Percentiles rank a stretch among this genome's conserved stretches.
These are phyloP conservation scores for Phytophthora cryptogea DNA, from an alignment of 352 stramenopile species.

Conservation along the genomic window DNA sequence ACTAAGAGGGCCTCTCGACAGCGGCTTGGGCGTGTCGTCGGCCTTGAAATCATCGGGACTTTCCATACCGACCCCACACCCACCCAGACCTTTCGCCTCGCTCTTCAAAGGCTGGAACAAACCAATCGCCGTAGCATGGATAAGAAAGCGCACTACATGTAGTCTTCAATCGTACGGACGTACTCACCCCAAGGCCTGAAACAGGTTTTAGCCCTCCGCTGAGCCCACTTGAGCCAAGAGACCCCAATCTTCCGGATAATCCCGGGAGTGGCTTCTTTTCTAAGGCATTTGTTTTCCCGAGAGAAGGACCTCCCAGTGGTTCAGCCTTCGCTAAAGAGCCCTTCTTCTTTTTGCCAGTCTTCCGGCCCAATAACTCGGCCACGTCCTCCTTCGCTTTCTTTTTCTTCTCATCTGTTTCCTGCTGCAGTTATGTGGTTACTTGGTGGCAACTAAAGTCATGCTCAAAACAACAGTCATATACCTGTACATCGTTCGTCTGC, in stretches of 20 bases:
- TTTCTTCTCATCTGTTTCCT: constrained; percentile 78
- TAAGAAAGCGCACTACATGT: not conserved
- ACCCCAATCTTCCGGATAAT: constrained; percentile 42
- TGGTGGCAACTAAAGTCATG: not conserved
- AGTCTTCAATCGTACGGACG: not conserved
- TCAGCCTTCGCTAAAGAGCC: constrained; percentile 43
- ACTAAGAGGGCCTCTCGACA: constrained; percentile 59
- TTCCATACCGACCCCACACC: constrained; percentile 5
- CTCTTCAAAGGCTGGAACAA: constrained; percentile 36
- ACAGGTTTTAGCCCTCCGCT: constrained; percentile 46
- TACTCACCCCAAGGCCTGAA: constrained; percentile 53
- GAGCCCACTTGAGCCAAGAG: constrained; percentile 31
- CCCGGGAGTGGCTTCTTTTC: constrained; percentile 78
- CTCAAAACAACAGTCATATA: constrained; percentile 9
- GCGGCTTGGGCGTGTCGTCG: constrained; percentile 25
- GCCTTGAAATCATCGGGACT: constrained; percentile 17
- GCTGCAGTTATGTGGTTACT: not conserved
- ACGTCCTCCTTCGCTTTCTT: constrained; percentile 85
- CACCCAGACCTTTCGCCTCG: constrained; percentile 28
- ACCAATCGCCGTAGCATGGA: not conserved
- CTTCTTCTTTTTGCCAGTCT: constrained; percentile 67
- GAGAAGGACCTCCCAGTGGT: constrained; percentile 42
- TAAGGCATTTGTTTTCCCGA: constrained; percentile 47
- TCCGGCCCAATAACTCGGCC: constrained; percentile 72
- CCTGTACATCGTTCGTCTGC: constrained; percentile 42